Conservation (phyloP, 1,284 basidiomycete species). For the Tilletiaria anomala region DNA sequence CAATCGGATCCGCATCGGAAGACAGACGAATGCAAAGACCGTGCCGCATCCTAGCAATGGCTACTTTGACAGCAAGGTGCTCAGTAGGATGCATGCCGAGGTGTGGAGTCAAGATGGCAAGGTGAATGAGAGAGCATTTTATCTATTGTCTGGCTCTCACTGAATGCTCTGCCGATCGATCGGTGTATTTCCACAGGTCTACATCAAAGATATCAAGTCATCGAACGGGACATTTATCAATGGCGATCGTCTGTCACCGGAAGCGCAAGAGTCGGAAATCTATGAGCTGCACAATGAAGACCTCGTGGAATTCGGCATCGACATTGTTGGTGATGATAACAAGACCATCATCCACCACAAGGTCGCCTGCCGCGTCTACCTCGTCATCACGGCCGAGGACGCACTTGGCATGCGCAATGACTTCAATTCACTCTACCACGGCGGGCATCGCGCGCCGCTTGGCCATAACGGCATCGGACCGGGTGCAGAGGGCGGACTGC, state of each 20-base stretch:
- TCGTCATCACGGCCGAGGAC: constrained; percentile 75
- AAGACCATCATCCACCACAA: constrained; percentile 97
- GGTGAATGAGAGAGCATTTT: no score
- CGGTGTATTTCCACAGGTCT: constrained; percentile 59
- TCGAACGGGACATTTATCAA: constrained; percentile 99
- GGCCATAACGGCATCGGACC: constrained; percentile 26
- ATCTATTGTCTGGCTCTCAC: no score
- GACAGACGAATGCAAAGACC: constrained; percentile 93
- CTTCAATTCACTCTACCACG: constrained; percentile 34
- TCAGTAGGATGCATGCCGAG: constrained; percentile 90
- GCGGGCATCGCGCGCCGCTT: neutral
- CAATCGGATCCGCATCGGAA: constrained; percentile 72
- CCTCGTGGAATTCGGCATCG: constrained; percentile 93
- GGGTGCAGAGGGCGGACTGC: constrained; percentile 32
- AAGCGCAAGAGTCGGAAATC: constrained; percentile 81
- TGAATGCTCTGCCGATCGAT: no score
- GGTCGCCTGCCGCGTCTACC: constrained; percentile 82
- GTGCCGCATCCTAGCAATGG: constrained; percentile 87
- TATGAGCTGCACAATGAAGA: constrained; percentile 90
- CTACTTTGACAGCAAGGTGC: constrained; percentile 92
- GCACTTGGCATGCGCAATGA: constrained; percentile 41
- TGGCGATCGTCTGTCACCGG: constrained; percentile 72
- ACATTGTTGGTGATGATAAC: constrained; percentile 97
- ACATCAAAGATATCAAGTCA: constrained; percentile 94
- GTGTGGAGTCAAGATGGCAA: constrained; percentile 81